A percentile compares a stretch with the other conserved stretches of the same genome.
Evolutionary conservation across 2,329 filamentous ascomycete genomes (phyloP).

Genomic region (Talaromyces albobiverticillius): DNA sequence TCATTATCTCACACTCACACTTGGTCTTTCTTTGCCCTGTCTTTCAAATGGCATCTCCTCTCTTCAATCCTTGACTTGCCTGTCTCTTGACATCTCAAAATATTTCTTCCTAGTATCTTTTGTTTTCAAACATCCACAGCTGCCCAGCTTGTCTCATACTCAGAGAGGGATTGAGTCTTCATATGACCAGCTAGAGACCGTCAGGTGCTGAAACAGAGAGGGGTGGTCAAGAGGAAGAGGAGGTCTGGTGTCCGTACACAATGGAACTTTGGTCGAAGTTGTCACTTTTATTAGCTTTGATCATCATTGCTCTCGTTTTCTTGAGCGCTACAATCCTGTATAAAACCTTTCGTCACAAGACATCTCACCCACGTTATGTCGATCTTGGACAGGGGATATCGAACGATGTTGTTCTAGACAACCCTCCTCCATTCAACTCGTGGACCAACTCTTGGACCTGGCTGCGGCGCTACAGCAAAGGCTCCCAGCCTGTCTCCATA

Average conservation of each 20-base stretch:
- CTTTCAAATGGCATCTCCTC: not conserved
- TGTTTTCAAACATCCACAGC: not conserved
- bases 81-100: not conserved
- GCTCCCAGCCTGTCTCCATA: not conserved
- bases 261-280: not conserved
- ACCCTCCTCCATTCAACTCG: not conserved
- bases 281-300: not conserved
- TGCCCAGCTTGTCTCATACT: not conserved
- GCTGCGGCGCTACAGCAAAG: not conserved
- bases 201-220: not conserved
- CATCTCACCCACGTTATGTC: not conserved
- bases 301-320: not conserved
- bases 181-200: not conserved
- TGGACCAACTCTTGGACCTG: slow-evolving; percentile 9
- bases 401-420: not conserved
- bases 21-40: not conserved
- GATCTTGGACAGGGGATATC: not conserved
- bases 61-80: not conserved
- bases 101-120: not conserved
- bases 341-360: not conserved
- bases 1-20: no score
- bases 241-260: not conserved
- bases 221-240: not conserved
- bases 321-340: not conserved
- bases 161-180: not conserved